Evolutionary conservation across 129 eudicot genomes (phyloP).

Genomic region (Flaveria brownii): DNA sequence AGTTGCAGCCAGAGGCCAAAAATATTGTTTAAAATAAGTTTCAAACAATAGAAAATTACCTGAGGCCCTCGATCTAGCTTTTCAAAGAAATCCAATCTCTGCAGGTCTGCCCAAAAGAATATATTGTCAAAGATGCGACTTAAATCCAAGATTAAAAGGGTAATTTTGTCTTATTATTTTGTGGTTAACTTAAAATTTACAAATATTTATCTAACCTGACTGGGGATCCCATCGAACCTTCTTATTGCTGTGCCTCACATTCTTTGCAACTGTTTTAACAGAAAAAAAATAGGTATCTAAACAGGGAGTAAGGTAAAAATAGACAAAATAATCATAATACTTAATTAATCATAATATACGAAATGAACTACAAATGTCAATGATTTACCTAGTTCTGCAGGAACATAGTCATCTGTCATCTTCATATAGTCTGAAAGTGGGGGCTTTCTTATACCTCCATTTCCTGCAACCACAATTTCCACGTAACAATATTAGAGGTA

Average conservation of each 20-base stretch:
- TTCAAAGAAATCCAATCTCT: constrained; percentile 67
- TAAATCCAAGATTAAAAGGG: background rate
- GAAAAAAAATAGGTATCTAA: constrained; percentile 16
- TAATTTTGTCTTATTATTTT: background rate
- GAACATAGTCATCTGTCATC: constrained; percentile 65
- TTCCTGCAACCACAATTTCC: constrained; percentile 29
- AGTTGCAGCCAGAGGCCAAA: background rate
- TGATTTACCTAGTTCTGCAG: constrained; percentile 74
- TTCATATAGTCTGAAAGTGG: constrained; percentile 53
- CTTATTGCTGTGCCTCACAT: constrained; percentile 42
- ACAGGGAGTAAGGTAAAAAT: background rate
- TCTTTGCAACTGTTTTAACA: constrained; percentile 41
- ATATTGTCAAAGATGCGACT: constrained; percentile 13
- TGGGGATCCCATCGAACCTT: constrained; percentile 77
- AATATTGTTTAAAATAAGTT: background rate
- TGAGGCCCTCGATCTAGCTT: constrained; percentile 52
- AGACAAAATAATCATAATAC: background rate
- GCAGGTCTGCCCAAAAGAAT: constrained; percentile 45
- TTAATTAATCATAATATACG: constrained; percentile 7
- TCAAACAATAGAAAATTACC: constrained; percentile 34
- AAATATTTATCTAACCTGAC: constrained; percentile 50
- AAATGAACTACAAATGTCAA: constrained; percentile 3
- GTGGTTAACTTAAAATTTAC: constrained; percentile 1
- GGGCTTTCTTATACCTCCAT: constrained; percentile 27
- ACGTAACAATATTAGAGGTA: background rate